Conservation (phyloP, 495 filamentous ascomycete species). For the Neurospora sp. region DNA sequence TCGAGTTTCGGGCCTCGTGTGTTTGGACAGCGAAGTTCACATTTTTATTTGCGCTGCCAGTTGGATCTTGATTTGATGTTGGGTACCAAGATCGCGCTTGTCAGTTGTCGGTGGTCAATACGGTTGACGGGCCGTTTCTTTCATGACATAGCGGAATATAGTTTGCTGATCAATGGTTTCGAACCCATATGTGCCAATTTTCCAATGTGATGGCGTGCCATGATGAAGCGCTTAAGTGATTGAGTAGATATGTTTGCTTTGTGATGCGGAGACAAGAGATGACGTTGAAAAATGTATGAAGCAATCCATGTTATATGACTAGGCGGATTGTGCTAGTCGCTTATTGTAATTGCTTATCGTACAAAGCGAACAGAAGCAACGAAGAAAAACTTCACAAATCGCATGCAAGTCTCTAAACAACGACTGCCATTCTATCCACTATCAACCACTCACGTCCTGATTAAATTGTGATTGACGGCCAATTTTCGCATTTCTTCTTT, state of each 20-base stretch:
- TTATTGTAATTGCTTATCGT: neutral
- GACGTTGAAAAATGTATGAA: neutral
- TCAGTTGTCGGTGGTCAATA: neutral
- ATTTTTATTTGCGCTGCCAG: neutral
- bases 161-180: neutral
- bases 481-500: neutral
- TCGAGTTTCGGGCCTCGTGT: neutral
- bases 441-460: neutral
- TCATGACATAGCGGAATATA: neutral
- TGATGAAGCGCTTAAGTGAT: neutral
- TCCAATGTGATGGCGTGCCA: neutral
- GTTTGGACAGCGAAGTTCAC: neutral
- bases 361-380: neutral
- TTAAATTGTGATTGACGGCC: neutral
- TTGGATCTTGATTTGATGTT: neutral
- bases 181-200: neutral
- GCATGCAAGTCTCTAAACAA: neutral
- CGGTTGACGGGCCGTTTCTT: neutral
- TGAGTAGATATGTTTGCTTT: neutral
- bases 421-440: neutral
- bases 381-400: neutral
- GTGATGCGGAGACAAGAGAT: neutral
- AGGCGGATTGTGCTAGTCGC: rapidly evolving
- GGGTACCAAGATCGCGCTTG: neutral
- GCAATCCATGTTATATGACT: neutral